Evolutionary conservation across 2,329 filamentous ascomycete species (phyloP), one percentile per base, ranked within the genome.

Genomic region (Colletotrichum sp.): DNA sequence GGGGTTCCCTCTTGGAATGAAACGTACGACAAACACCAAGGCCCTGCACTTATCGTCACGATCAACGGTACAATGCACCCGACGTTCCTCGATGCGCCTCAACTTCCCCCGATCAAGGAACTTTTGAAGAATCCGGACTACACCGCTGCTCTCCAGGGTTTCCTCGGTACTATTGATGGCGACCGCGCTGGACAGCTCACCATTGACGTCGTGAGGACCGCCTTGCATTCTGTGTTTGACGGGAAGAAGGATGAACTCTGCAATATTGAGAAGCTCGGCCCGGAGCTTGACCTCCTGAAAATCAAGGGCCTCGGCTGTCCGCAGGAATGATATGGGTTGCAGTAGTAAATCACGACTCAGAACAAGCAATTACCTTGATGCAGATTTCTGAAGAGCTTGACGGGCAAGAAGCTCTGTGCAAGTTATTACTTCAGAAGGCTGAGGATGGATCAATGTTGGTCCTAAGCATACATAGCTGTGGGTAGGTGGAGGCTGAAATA

Each of bases 1-100:
- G 78, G 82, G 13, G 81, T 85, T 19, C 59, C 72, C 0, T 81
- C 82, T 0, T 85, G 83, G 85, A 71, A 79, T n/a, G 66, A 78
- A 15, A 81, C 82, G 69, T 85, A 79, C 71, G 63, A 79, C 0
- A 78, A 78, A 8, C 78, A 83, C 1, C 77, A 72, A 2, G 82
- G 80, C 0, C 72, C 79, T 25, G 80, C 80, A 39, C 59, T 81
- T 34, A 79, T 84, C 16, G 60, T 81, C 4, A 22, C 68, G 1
- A 70, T 85, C 19, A 36, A 76, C 2, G 80, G 81, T 0, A 81
- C 83, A 1, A 61, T 77, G 5, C 84, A 85, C 22, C 78, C 79
- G 1, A 81, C 83, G 0, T 85, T 80, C 30, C 81, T 81, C 0
- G 84, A 85, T 52, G 25, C 57, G 9, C 63, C 64, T 15, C 61